Evolutionary conservation across 2,329 filamentous ascomycete species (phyloP).

Genomic region (Trichoderma citrinoviride): DNA sequence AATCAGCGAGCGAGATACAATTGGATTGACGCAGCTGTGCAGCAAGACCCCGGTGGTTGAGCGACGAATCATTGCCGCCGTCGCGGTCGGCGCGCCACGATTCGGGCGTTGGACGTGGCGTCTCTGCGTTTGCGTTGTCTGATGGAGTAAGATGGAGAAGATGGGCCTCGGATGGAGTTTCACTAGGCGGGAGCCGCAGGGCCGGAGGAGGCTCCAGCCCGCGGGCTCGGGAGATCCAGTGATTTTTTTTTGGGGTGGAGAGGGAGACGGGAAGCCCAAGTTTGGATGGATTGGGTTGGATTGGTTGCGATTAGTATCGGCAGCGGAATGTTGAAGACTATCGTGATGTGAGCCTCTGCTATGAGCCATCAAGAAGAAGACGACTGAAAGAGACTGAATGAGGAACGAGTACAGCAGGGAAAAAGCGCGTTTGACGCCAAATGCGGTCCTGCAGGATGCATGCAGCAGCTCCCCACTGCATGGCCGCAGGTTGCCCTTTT

Average conservation of each 20-base stretch:
- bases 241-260: not conserved
- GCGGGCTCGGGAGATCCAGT: conserved; percentile 9
- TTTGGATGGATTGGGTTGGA: not conserved
- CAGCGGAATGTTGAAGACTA: not conserved
- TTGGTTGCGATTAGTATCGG: not conserved
- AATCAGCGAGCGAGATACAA: not conserved
- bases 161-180: not conserved
- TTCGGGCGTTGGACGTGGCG: not conserved
- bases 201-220: not conserved
- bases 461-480: conserved; percentile 10
- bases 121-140: not conserved
- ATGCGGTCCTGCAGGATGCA: conserved; percentile 12
- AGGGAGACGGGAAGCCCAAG: not conserved
- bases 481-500: conserved; percentile 6
- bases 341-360: not conserved
- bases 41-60: not conserved
- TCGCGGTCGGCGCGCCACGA: not conserved
- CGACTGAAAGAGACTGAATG: not conserved
- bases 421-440: not conserved
- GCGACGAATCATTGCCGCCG: conserved; percentile 2
- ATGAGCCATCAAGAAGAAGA: not conserved
- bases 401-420: not conserved
- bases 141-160: not conserved
- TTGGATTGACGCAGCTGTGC: not conserved
- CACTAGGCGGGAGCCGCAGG: conserved; percentile 8